These are phyloP conservation scores for Dendryphion nanum DNA, from an alignment of 2,329 filamentous ascomycete genomes.

Conservation along the genomic window DNA sequence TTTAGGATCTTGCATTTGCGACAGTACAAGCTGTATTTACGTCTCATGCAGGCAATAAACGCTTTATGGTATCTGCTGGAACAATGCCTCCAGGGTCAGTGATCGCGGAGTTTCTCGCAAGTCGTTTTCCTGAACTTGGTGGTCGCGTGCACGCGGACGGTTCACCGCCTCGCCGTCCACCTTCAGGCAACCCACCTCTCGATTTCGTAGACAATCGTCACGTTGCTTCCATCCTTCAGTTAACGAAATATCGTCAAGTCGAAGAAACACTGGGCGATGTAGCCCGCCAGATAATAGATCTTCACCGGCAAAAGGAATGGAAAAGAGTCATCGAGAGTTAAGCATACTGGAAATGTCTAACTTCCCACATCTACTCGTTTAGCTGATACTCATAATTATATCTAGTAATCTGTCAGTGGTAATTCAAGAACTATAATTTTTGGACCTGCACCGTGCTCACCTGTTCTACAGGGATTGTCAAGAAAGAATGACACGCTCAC, in stretches of 20 bases:
- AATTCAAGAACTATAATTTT: no score
- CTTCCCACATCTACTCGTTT: no score
- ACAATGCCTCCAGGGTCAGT: conserved; percentile 17
- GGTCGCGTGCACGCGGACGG: conserved; percentile 13
- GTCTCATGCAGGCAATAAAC: conserved; percentile 22
- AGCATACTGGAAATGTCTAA: no score
- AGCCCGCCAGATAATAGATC: conserved; percentile 22
- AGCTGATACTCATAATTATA: no score
- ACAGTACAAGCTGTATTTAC: conserved; percentile 21
- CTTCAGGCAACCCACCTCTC: conserved; percentile 9
- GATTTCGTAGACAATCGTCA: conserved; percentile 20
- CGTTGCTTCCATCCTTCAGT: conserved; percentile 18
- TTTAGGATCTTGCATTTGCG: conserved; percentile 26
- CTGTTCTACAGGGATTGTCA: no score
- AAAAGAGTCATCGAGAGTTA: conserved; percentile 20
- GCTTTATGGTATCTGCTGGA: conserved; percentile 25
- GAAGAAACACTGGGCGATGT: conserved; percentile 25
- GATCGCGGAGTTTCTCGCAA: conserved; percentile 21
- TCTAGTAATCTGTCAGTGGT: no score
- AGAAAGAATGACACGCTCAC: no score
- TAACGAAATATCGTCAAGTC: conserved; percentile 17
- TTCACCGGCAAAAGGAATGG: conserved; percentile 24
- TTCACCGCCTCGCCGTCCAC: conserved; percentile 11
- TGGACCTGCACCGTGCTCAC: no score
- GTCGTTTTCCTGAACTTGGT: conserved; percentile 22